Evolutionary conservation across 176 grass and related monocot genomes (phyloP).

Genomic region (Metroxylon sagu): DNA sequence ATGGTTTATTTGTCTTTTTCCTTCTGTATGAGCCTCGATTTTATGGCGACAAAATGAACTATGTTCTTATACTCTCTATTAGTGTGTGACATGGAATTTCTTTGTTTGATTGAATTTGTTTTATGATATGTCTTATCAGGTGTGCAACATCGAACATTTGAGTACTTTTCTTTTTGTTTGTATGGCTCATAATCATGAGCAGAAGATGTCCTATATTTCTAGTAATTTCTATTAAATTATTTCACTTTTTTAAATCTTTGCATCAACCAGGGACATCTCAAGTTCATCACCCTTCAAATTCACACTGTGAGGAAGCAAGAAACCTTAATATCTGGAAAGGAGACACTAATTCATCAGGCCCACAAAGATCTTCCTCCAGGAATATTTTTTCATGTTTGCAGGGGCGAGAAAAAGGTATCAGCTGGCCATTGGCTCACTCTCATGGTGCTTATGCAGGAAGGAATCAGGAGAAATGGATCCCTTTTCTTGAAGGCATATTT

Average conservation of each 20-base stretch:
- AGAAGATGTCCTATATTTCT: too few species aligned
- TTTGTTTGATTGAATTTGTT: too few species aligned
- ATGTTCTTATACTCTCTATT: too few species aligned
- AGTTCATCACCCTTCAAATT: slow-evolving; percentile 49
- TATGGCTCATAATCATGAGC: too few species aligned
- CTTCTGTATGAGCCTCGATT: too few species aligned
- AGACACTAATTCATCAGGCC: slow-evolving; percentile 36
- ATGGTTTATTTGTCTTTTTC: too few species aligned
- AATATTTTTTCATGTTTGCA: slow-evolving; percentile 66
- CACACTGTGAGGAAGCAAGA: slow-evolving; percentile 36
- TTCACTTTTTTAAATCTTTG: background rate
- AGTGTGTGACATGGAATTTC: too few species aligned
- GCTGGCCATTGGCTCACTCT: slow-evolving; percentile 48
- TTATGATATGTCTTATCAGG: too few species aligned
- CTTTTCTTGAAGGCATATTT: slow-evolving; percentile 71
- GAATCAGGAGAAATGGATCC: slow-evolving; percentile 66
- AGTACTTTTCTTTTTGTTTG: too few species aligned
- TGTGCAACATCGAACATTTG: too few species aligned
- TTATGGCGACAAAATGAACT: too few species aligned
- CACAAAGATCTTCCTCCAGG: slow-evolving; percentile 38
- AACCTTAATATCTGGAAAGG: slow-evolving; percentile 74
- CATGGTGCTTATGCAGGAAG: slow-evolving; percentile 55
- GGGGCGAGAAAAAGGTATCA: slow-evolving; percentile 72
- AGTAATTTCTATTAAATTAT: background rate
- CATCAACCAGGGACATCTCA: slow-evolving; percentile 21